These are phyloP conservation scores for Trichoderma harzianum DNA, from an alignment of 2,329 filamentous ascomycete genomes.

Conservation along the genomic window DNA sequence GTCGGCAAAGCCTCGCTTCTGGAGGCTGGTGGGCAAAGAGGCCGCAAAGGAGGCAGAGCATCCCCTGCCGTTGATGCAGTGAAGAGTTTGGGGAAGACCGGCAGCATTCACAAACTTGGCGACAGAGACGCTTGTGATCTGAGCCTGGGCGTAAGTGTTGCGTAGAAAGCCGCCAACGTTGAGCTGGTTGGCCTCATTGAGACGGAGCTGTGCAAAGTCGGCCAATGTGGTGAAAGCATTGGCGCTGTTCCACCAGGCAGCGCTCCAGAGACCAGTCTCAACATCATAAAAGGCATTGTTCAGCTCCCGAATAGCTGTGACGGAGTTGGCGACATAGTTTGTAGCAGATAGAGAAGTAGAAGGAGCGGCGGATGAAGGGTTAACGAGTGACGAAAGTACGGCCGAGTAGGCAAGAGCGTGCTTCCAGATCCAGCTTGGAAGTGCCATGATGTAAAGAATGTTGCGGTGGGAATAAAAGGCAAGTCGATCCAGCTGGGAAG, in stretches of 20 bases:
- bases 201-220: constrained; percentile 45
- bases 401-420: constrained; percentile 10
- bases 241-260: constrained; percentile 70
- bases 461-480: not conserved
- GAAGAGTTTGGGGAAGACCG: constrained; percentile 33
- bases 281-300: constrained; percentile 59
- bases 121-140: constrained; percentile 37
- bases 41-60: constrained; percentile 20
- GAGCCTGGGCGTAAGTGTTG: constrained; percentile 47
- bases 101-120: constrained; percentile 36
- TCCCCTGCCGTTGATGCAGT: constrained; percentile 26
- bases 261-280: constrained; percentile 59
- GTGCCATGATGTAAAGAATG: constrained; percentile 13
- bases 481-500: constrained; percentile 8
- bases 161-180: constrained; percentile 40
- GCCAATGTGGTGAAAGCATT: constrained; percentile 62
- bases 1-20: constrained; percentile 33
- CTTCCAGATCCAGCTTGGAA: constrained; percentile 18
- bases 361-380: constrained; percentile 3
- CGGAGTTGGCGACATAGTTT: constrained; percentile 10
- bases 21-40: constrained; percentile 26
- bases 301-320: constrained; percentile 34
- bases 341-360: constrained; percentile 6
- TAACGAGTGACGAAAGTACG: constrained; percentile 3
- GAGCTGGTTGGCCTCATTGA: constrained; percentile 34